Evolutionary conservation across 106 monocot species (phyloP), one percentile per base, ranked within the genome.

Genomic region (Dendrobium officinale): DNA sequence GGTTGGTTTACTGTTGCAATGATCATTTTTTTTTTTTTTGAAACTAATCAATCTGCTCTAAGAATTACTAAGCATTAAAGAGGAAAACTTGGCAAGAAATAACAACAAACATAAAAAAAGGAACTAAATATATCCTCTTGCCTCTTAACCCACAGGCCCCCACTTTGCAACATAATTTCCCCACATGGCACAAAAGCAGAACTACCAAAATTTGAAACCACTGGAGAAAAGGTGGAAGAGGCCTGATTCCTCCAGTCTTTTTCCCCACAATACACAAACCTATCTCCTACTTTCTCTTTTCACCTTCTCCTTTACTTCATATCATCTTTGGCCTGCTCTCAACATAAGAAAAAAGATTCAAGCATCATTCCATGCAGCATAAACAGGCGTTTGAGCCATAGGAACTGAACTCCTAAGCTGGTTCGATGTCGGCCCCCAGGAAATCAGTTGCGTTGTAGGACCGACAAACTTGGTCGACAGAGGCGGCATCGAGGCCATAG

Each of bases 301-400:
- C 74, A 42, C 26, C 48, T 24, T 27, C 47, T 8, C 27, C 27
- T 49, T 76, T 19, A 48, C 18, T 45, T 49, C 47, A 76, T 76
- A 9, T n/a, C 43, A 73, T 42, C 42, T 40, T 73, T 41, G 40
- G 72, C 72, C 19, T 72, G 72, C 72, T 72, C 33, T 33, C 16
- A 72, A 4, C 72, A 72, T 72, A 43, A 19, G 20, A 74, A 19
- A 74, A 3, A 18, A 74, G 74, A 22, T 77, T 77, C 54, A 77
- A n/a, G 58, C 29, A 80, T 80, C 80, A 72, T 40, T 70, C 80
- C 80, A 80, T 13, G 80, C 80, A 48, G 80, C 80, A 80, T 64
- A 80, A 27, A 80, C 80, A 6, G 80, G 68, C 43, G 55, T 40
- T 44, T 79, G 79, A 45, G 66, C 40, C 11, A 61, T 29, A 59